Base-by-base conservation (phyloP, 2,329 filamentous ascomycete genomes). In the Amesomyces nigricolor region DNA sequence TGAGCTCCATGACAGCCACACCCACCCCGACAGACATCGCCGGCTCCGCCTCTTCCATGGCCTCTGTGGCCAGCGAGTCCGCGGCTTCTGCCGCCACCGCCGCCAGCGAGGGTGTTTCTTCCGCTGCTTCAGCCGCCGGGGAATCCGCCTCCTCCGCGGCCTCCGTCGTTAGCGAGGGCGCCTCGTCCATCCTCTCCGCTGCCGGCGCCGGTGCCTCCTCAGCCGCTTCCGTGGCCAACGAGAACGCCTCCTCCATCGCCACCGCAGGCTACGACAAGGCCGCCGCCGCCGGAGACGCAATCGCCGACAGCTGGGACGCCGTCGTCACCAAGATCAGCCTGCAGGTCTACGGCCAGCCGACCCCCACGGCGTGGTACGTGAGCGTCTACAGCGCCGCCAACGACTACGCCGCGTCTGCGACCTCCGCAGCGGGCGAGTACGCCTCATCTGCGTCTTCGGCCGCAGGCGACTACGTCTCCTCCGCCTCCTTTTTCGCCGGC, bases 281-380 rank as follows among this genome's bases (percentile, higher is more conserved):
- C 1, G 44, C 61, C 10, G 55, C 59, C 2, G 63, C 59, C 2
- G 59, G 55, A 2, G 62, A 60, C 19, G 56, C 53, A n/a, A 59
- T 63, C 13, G 78, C 77, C 26, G 73, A 79, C 44, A 84, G 80
- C 60, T 88, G 83, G 83, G 81, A 86, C 51, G 73, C 72, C 10
- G 68, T 87, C 1, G 75, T 91, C 38, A 79, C 80, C 5, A 80
- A 80, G 58, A 81, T 88, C 37, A 89, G 86, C 68, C 75, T 79
- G 44, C 83, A 87, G 58, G 76, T 91, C 32, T 91, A 91, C 61
- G 85, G 86, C 26, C 78, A 81, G 17, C 84, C 85, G 0, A 80
- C 74, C 0, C 79, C 79, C 1, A 79, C 79, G n/a, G 77, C 76
- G 0, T 82, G 78, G 78, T 80, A 79, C 59, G 74, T 77, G 54